phyloP scores from a whole-genome alignment of 768 basidiomycete genomes.

The Podaxis sp. region DNA sequence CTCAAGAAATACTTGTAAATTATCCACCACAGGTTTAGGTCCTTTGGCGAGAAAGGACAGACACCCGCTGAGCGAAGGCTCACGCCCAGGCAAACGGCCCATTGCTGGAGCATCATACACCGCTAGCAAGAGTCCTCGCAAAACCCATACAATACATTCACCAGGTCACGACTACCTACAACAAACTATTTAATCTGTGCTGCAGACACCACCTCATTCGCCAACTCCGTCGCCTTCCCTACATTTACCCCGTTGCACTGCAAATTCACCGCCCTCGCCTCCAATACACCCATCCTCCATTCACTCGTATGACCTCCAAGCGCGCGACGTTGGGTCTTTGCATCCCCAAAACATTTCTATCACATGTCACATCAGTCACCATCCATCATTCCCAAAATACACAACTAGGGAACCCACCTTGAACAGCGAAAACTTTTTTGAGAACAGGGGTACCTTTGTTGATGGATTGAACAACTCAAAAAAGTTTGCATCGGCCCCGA shows the following conservation, averaged over 20 bases:
- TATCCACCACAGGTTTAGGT: too few relatives aligned
- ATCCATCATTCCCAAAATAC: neutral
- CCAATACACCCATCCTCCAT: neutral
- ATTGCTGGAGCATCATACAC: too few relatives aligned
- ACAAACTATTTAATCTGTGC: neutral
- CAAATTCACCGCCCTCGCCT: neutral
- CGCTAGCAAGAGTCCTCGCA: too few relatives aligned
- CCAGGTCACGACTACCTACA: too few relatives aligned
- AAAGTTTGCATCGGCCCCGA: constrained; percentile 37
- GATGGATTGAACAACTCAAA: constrained; percentile 36
- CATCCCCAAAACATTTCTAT: constrained; percentile 19
- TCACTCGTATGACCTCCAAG: neutral
- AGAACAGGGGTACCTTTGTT: constrained; percentile 32
- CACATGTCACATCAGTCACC: neutral
- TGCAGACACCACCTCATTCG: neutral
- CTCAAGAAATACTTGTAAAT: too few relatives aligned
- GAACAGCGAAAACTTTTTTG: constrained; percentile 35
- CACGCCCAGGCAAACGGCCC: too few relatives aligned
- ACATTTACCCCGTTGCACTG: neutral
- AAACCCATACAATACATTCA: too few relatives aligned
- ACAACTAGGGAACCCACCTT: constrained; percentile 24
- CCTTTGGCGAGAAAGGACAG: too few relatives aligned
- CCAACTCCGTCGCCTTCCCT: neutral
- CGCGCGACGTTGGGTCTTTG: neutral
- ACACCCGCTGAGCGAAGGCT: too few relatives aligned